Conservation (phyloP, 2,329 filamentous ascomycete species). For the Aschersonia sp. region DNA sequence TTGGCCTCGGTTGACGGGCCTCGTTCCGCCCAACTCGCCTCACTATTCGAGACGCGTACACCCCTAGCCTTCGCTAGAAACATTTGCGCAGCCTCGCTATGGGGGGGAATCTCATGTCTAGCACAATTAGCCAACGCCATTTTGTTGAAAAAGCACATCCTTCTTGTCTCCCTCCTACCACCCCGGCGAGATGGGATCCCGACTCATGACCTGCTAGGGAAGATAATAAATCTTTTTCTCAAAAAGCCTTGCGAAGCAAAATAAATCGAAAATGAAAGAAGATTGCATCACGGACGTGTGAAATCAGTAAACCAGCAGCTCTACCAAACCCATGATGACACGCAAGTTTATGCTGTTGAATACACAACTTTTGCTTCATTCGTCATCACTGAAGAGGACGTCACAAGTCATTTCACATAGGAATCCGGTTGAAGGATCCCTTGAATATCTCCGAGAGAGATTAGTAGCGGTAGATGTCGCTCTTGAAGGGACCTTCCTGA, state of each 20-base stretch:
- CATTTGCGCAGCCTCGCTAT: slow-evolving; percentile 13
- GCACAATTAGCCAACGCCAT: slow-evolving; percentile 22
- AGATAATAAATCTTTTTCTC: too few species aligned
- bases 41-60: background rate
- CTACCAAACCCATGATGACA: slow-evolving; percentile 19
- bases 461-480: slow-evolving; percentile 53
- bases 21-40: slow-evolving; percentile 6
- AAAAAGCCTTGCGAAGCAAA: background rate
- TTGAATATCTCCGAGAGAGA: slow-evolving; percentile 18
- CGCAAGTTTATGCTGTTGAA: slow-evolving; percentile 30
- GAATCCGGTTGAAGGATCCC: slow-evolving; percentile 24
- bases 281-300: background rate
- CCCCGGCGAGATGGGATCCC: slow-evolving; percentile 7
- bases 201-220: too few species aligned
- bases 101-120: slow-evolving; percentile 17
- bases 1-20: slow-evolving; percentile 30
- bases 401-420: slow-evolving; percentile 20
- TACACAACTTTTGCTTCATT: slow-evolving; percentile 24
- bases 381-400: slow-evolving; percentile 13
- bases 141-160: slow-evolving; percentile 25
- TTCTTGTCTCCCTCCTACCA: slow-evolving; percentile 17
- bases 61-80: background rate
- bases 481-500: slow-evolving; percentile 87
- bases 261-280: slow-evolving; percentile 2
- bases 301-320: slow-evolving; percentile 11